Evolutionary conservation across 768 basidiomycete species (phyloP), one percentile per base, ranked within the genome.

Genomic region (Cystofilobasidium capitatum): DNA sequence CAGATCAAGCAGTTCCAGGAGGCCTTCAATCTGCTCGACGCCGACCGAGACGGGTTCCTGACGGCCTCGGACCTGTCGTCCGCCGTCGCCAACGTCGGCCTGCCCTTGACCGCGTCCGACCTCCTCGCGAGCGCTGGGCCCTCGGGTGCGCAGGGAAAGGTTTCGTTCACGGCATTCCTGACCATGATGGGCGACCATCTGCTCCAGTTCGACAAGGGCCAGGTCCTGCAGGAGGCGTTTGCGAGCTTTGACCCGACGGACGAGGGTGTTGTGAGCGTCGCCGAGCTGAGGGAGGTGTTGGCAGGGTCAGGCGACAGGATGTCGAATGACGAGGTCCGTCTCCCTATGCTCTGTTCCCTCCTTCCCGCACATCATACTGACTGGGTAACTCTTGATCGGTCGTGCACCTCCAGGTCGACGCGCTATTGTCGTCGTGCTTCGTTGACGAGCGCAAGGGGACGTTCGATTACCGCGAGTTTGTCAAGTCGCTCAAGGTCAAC

Each of bases 1-100:
- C 64, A 65, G 26, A 65, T 65, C 65, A 60, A 67, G 31, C 65
- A 67, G 17, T 67, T 67, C 65, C 58, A 58, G 40, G 65, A 67
- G 54, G 65, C 65, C 49, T 67, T 67, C 65, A 67, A 62, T 36
- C 65, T 67, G 33, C 60, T 67, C 47, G 65, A 67, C 40, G 60
- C 65, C 31, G 58, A 67, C 65, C 58, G 45, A 20, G 60, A 67
- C 51, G 65, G 65, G 0, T 51, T 67, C 40, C 49, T 67, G 45
- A 44, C 65, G 13, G 31, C 58, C 16, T 47, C 44, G 17, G 65
- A 67, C n/a, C 60, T 67, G 36, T 13, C 58, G 10, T 40, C 39
- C 8, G 61, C 65, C 3, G 49, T 67, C 33, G 31, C 58, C 47
- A 67, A 67, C 57, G 58, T 67, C 26, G 65, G 65, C 17, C 58